These are phyloP conservation scores for Pichia membranifaciens DNA, from an alignment of 805 yeast species.

Conservation along the genomic window DNA sequence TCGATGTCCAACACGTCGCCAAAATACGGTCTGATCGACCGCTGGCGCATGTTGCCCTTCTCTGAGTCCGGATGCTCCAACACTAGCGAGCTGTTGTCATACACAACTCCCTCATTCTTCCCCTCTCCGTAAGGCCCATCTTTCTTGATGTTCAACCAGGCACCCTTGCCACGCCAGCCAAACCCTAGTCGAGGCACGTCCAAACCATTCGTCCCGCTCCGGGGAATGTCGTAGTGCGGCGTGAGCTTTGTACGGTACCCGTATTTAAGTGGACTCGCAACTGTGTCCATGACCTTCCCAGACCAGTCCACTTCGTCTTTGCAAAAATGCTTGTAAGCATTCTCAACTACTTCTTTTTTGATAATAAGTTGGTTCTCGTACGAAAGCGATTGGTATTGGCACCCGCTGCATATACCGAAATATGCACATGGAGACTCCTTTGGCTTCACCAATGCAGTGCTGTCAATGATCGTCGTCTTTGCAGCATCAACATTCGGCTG, in stretches of 20 bases:
- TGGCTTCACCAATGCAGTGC: slow-evolving; percentile 27
- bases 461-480: slow-evolving; percentile 36
- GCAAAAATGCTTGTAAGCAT: slow-evolving; percentile 74
- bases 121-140: neutral
- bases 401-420: slow-evolving; percentile 91
- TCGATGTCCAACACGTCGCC: slow-evolving; percentile 91
- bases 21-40: slow-evolving; percentile 24
- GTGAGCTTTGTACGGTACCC: slow-evolving; percentile 88
- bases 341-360: slow-evolving; percentile 67
- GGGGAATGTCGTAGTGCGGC: slow-evolving; percentile 68
- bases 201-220: slow-evolving; percentile 16
- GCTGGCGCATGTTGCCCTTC: slow-evolving; percentile 10
- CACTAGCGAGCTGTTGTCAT: slow-evolving; percentile 7
- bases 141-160: slow-evolving; percentile 25
- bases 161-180: slow-evolving; percentile 81
- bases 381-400: slow-evolving; percentile 80
- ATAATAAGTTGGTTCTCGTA: slow-evolving; percentile 68
- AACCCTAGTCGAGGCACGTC: slow-evolving; percentile 73
- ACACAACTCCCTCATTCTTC: slow-evolving; percentile 2
- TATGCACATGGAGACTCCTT: slow-evolving; percentile 59
- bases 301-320: slow-evolving; percentile 22
- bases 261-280: slow-evolving; percentile 66
- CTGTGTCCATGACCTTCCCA: slow-evolving; percentile 39
- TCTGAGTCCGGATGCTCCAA: slow-evolving; percentile 8
- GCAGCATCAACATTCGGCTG: slow-evolving; percentile 19